Conservation (phyloP, 345 rosid species). For the Citrus australasica region DNA sequence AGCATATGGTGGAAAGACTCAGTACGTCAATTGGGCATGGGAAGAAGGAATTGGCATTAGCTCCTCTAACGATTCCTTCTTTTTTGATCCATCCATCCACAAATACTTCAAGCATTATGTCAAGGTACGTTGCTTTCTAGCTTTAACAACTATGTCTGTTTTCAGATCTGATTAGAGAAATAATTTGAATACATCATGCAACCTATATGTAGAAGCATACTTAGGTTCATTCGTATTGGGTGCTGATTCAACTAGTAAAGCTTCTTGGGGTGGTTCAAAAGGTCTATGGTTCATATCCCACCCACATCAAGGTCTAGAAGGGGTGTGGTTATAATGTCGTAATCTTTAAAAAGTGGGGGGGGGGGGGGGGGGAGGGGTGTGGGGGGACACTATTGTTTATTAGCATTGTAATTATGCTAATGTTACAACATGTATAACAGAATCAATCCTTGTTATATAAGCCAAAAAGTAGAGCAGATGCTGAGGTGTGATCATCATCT, state of each 20-base stretch:
- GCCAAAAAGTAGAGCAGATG: background rate
- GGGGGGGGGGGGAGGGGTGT: no score
- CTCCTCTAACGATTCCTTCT: slow-evolving; percentile 95
- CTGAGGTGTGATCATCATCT: background rate
- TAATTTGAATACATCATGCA: background rate
- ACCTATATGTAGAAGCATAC: background rate
- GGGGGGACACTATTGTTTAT: background rate
- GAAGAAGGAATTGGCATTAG: slow-evolving; percentile 91
- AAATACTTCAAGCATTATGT: slow-evolving; percentile 77
- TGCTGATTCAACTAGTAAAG: background rate
- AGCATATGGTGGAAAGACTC: slow-evolving; percentile 93
- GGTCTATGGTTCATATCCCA: background rate
- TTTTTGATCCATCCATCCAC: slow-evolving; percentile 89
- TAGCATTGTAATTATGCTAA: background rate
- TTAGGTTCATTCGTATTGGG: background rate
- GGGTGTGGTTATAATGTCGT: background rate
- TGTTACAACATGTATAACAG: background rate
- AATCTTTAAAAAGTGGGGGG: no score
- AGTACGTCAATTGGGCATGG: slow-evolving; percentile 98
- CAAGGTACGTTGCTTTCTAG: slow-evolving; percentile 34
- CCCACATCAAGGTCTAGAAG: background rate
- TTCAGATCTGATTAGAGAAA: background rate
- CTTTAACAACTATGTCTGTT: background rate
- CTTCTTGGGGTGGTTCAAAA: background rate
- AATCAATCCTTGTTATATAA: background rate